Base-by-base conservation (phyloP, 352 stramenopile species). In the Pythium phragmitis region DNA sequence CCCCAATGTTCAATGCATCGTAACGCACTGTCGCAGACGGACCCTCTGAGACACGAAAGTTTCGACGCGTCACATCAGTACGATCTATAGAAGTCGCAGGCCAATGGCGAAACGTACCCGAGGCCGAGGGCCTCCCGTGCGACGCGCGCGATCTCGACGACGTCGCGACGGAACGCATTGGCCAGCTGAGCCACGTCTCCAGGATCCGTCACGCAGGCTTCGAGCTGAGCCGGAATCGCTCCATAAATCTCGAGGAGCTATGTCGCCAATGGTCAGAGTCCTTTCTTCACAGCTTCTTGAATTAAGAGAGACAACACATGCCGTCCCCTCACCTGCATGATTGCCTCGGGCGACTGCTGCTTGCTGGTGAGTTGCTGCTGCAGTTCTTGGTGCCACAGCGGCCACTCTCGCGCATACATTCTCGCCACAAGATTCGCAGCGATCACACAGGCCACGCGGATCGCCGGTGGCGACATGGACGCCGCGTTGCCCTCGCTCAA, bases 1-100 rank as follows among this genome's bases (percentile, higher is more conserved):
- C 85, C 67, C 84, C 84, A 92, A 19, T 65, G 76, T 62, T 90
- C 82, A 9, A 92, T 62, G 37, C 84, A 92, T 21, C 73, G 77
- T 23, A 92, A 62, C 11, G 80, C 82, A 51, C 53, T 74, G 28
- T 58, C 69, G 8, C 64, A 69, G 52, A 66, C n/a, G 23, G 47
- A 30, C 55, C 41, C 51, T 42, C 30, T 55, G 47, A 28, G 26
- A 28, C 26, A 28, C 26, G 4, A 28, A 28, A 28, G 26, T 28
- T 28, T 2, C 26, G 4, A 28, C 26, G 26, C 26, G 26, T 28
- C 26, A 2, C 26, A 28, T 28, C 26, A 14, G 42, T 16, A 52
- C 26, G 4, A 52, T 1, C 8, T 4, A 50, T 28, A 52, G 12
- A 16, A 52, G 7, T 52, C 46, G 34, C n/a, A 34, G 46, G 7